Evolutionary conservation across 2,329 filamentous ascomycete genomes (phyloP).

Genomic region (Hansfordia pulvinata): DNA sequence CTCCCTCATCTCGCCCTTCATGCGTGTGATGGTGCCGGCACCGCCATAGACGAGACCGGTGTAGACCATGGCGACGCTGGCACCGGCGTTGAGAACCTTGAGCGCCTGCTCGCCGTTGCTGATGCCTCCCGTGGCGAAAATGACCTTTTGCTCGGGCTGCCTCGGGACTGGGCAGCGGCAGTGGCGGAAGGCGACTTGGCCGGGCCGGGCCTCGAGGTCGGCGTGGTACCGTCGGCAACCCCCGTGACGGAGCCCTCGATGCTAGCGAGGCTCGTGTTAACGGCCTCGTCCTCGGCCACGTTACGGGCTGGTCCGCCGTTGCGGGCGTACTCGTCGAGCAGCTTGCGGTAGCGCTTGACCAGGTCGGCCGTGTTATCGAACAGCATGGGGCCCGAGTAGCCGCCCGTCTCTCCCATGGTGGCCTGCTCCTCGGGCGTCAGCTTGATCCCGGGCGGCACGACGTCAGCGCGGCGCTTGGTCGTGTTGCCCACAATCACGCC

Average conservation of each 20-base stretch:
- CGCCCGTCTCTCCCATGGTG: conserved; percentile 64
- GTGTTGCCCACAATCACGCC: conserved; percentile 97
- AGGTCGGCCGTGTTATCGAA: conserved; percentile 68
- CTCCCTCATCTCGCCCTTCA: conserved; percentile 48
- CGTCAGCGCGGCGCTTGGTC: conserved; percentile 65
- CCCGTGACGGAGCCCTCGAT: conserved; percentile 19
- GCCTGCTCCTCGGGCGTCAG: conserved; percentile 54
- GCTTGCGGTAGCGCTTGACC: conserved; percentile 64
- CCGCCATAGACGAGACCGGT: conserved; percentile 59
- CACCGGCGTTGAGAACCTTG: conserved; percentile 73
- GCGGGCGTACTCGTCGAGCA: conserved; percentile 25
- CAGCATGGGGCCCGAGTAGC: conserved; percentile 83
- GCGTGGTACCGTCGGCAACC: conserved; percentile 10
- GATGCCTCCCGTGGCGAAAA: conserved; percentile 91
- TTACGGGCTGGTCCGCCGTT: conserved; percentile 8
- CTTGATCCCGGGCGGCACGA: conserved; percentile 52
- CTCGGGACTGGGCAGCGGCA: conserved; percentile 36
- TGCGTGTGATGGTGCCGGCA: conserved; percentile 48
- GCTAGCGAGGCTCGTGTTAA: conserved; percentile 18
- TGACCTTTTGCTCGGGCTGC: conserved; percentile 47
- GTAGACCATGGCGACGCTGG: conserved; percentile 84
- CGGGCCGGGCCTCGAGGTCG: conserved; percentile 20
- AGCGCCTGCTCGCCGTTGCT: conserved; percentile 76
- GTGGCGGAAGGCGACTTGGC: conserved; percentile 86
- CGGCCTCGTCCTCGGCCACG: conserved; percentile 16